Evolutionary conservation across 345 rosid genomes (phyloP).

Genomic region (Brassica rapa): DNA sequence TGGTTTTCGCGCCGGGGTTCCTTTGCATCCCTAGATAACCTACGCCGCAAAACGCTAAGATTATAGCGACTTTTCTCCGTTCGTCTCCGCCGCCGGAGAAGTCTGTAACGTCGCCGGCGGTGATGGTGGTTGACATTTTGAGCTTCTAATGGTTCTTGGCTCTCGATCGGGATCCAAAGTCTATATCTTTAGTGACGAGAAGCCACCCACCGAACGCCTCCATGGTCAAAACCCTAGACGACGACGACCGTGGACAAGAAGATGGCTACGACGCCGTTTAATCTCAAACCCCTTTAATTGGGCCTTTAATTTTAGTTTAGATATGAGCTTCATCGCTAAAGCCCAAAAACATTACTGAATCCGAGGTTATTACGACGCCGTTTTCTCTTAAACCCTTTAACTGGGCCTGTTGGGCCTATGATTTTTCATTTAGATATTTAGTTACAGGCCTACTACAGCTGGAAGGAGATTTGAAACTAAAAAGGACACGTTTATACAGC

Average conservation of each 20-base stretch:
- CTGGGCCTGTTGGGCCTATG: background rate
- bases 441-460: background rate
- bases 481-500: background rate
- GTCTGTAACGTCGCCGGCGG: slow-evolving; percentile 44
- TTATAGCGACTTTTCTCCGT: slow-evolving; percentile 78
- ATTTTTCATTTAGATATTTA: background rate
- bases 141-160: slow-evolving; percentile 43
- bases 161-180: slow-evolving; percentile 33
- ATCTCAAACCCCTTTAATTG: no score
- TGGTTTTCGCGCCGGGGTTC: slow-evolving; percentile 93
- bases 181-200: slow-evolving; percentile 24
- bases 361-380: background rate
- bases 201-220: background rate
- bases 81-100: slow-evolving; percentile 32
- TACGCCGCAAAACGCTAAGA: slow-evolving; percentile 91
- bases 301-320: background rate
- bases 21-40: slow-evolving; percentile 98
- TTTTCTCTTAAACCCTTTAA: background rate
- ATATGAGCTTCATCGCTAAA: background rate
- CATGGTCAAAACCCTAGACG: slow-evolving; percentile 33
- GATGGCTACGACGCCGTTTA: background rate
- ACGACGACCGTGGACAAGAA: background rate
- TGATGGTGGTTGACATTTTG: slow-evolving; percentile 56
- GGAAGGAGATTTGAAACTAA: background rate
- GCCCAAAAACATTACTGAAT: background rate